phyloP scores from a whole-genome alignment of 768 basidiomycete genomes.

The Mycena galopus region DNA sequence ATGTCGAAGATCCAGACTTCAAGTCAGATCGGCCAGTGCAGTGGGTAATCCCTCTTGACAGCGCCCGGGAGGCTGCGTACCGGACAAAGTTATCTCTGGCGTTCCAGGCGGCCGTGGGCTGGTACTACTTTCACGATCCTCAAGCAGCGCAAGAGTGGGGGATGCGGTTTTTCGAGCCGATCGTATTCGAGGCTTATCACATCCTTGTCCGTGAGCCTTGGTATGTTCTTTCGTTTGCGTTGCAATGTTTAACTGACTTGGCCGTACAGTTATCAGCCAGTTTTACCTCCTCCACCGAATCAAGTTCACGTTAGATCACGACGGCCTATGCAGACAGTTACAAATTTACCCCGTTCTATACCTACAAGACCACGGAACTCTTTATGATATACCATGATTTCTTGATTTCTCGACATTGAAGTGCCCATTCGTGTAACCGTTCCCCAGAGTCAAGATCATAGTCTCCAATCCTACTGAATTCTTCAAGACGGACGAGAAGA shows the following conservation, averaged over 20 bases:
- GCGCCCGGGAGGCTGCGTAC: slow-evolving; percentile 18
- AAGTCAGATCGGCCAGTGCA: slow-evolving; percentile 7
- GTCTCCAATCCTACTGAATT: too few species aligned
- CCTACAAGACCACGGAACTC: too few species aligned
- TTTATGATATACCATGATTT: too few species aligned
- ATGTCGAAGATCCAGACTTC: slow-evolving; percentile 29
- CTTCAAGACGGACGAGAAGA: too few species aligned
- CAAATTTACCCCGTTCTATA: slow-evolving; percentile 13
- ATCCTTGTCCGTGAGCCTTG: slow-evolving; percentile 5
- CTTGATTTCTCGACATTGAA: too few species aligned
- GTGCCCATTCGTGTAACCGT: too few species aligned
- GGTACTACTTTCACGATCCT: slow-evolving; percentile 40
- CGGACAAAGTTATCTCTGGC: slow-evolving; percentile 17
- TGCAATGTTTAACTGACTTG: neutral
- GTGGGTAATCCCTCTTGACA: slow-evolving; percentile 14
- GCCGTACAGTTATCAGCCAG: slow-evolving; percentile 7
- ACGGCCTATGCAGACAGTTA: slow-evolving; percentile 5
- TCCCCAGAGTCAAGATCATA: too few species aligned
- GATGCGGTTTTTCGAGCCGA: slow-evolving; percentile 35
- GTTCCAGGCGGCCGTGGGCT: slow-evolving; percentile 42
- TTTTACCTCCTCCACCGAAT: slow-evolving; percentile 3
- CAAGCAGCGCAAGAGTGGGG: slow-evolving; percentile 38
- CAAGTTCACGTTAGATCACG: neutral
- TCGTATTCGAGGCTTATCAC: slow-evolving; percentile 31
- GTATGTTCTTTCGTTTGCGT: neutral